Base-by-base conservation (phyloP, 352 stramenopile species). In the Pythium apleroticum region DNA sequence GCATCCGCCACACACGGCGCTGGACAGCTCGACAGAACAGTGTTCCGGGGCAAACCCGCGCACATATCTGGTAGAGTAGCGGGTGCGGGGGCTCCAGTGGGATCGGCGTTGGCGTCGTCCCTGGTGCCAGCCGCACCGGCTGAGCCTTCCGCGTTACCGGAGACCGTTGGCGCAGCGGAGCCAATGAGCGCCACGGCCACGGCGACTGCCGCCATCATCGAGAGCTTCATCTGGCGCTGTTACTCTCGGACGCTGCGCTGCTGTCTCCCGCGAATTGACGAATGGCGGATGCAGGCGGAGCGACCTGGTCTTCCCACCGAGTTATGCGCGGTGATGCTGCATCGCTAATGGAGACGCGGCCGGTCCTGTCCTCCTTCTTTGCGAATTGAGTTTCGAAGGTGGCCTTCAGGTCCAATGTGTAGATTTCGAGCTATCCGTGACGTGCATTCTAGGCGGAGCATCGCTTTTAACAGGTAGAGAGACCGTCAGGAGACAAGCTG, bases 1-100 rank as follows among this genome's bases (percentile, higher is more conserved):
- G 41, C 41, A 25, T 49, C 19, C 41, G 9, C 17, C n/a, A 14
- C 41, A 27, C 41, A 49, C 19, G 41, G 41, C 14, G 41, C 17
- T 25, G 41, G 41, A 49, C 41, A 49, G 19, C 19, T 49, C 3
- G 41, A 49, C 4, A 49, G 41, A 9, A 49, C 41, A 10, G 41
- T 49, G 41, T 49, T 49, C 11, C 41, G 41, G 9, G 41, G 41
- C 19, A 49, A 19, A 49, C 41, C 41, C 5, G 8, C 5, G 41
- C 41, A 49, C 41, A 49, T 17, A 49, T 49, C 41, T 25, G 41
- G 41, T n/a, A n/a, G n/a, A n/a, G n/a, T n/a, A n/a, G n/a, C n/a
- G n/a, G n/a, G n/a, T n/a, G n/a, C n/a, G n/a, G n/a, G n/a, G n/a
- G n/a, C n/a, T n/a, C n/a, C n/a, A n/a, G n/a, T 8, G 41, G 0